A percentile compares a stretch with the other conserved stretches of the same genome.
These are phyloP conservation scores for Malbranchea cinnamomea DNA, from an alignment of 2,329 filamentous ascomycete genomes.

Conservation along the genomic window DNA sequence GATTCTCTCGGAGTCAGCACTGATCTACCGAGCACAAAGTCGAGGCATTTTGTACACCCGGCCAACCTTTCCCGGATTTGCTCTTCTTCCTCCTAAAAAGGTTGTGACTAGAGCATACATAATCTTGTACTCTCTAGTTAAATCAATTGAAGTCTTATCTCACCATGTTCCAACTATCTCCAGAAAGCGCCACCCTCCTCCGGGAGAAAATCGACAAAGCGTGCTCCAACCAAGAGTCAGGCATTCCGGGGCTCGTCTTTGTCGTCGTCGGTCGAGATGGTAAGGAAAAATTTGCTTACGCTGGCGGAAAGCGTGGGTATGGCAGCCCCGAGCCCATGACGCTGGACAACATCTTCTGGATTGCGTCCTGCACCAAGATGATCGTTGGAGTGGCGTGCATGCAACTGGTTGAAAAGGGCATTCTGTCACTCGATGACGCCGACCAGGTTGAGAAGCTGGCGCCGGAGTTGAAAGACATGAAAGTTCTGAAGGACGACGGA, in stretches of 20 bases:
- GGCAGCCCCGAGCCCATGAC: constrained; percentile 37
- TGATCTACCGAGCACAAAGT: no score
- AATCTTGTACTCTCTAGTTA: no score
- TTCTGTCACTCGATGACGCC: constrained; percentile 27
- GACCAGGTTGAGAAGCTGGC: constrained; percentile 25
- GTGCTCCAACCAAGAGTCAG: constrained; percentile 21
- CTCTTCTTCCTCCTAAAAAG: no score
- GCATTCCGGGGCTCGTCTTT: constrained; percentile 33
- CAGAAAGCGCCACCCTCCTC: constrained; percentile 4
- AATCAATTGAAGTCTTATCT: no score
- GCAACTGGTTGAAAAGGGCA: constrained; percentile 33
- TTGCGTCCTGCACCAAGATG: constrained; percentile 38
- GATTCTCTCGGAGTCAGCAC: no score
- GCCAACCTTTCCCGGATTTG: no score
- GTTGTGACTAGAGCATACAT: no score
- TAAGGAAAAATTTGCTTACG: constrained; percentile 33
- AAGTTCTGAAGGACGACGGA: constrained; percentile 26
- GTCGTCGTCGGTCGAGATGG: constrained; percentile 36
- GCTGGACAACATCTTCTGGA: constrained; percentile 45
- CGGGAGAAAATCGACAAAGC: constrained; percentile 6
- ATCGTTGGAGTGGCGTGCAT: constrained; percentile 31
- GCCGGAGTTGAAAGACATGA: constrained; percentile 29
- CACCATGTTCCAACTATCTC: no score
- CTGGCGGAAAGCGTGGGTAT: constrained; percentile 34
- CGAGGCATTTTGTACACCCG: no score